Evolutionary conservation across 1,284 basidiomycete species (phyloP), one percentile per base, ranked within the genome.

Genomic region (Sanghuangporus weigelae): DNA sequence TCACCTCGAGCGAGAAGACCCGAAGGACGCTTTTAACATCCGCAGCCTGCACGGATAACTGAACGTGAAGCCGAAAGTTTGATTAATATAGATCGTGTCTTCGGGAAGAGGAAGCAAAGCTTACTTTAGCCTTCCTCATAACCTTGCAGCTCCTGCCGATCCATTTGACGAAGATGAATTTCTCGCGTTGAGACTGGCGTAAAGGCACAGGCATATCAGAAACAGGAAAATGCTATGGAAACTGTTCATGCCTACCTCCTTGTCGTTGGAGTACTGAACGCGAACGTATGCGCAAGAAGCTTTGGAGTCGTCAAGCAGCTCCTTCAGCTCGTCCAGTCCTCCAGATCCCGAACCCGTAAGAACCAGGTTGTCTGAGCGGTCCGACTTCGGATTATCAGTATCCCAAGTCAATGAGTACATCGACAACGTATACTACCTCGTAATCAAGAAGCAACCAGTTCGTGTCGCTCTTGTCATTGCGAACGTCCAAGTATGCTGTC

Each of bases 401-500:
- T 60, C 54, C 51, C 59, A 57, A 59, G 61, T 69, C 55, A 62
- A 60, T 55, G 40, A 16, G 55, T 7, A 35, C 21, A 7, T 44
- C 21, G 51, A 60, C 38, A 39, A 58, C 23, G 51, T 57, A 23
- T 16, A 46, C 67, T 67, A 90, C 89, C 83, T 92, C 88, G 74
- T 95, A 96, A 74, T 95, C 90, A 62, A 95, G 77, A 63, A 96
- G 79, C 59, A 94, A 72, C 93, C 93, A 96, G 73, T 91, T 95
- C 51, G 86, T 89, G 49, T 90, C 89, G 60, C 86, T 81, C 74
- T 93, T 93, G 80, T 92, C 85, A 64, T 80, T 82, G 69, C 93
- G 87, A 63, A 96, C 89, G 71, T 93, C 90, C 73, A 84, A 79
- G 79, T 96, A 96, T 60, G 93, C 94, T 96, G 72, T 51, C 64